phyloP scores from a whole-genome alignment of 371 early-diverging fungal genomes.

The Encephalitozoon cuniculi region DNA sequence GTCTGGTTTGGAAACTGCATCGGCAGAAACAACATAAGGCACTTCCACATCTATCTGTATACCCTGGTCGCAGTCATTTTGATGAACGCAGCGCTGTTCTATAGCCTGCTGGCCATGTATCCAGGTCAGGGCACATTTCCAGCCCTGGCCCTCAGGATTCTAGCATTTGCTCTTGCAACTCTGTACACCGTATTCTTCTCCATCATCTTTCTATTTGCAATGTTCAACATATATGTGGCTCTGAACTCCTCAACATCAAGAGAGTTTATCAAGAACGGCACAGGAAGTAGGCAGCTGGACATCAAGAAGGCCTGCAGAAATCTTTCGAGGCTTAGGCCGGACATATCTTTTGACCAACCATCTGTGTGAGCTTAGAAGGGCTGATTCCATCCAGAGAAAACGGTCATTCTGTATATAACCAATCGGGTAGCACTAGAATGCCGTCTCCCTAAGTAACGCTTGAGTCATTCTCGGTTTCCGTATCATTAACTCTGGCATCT shows the following conservation, averaged over 20 bases:
- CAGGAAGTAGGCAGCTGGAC: not conserved
- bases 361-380: not conserved
- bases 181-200: not conserved
- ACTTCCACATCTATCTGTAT: conserved; percentile 16
- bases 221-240: not conserved
- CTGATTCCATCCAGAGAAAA: not conserved
- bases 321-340: not conserved
- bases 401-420: not conserved
- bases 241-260: not conserved
- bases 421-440: not conserved
- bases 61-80: not conserved
- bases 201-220: not conserved
- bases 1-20: conserved; percentile 57
- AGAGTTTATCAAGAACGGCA: not conserved
- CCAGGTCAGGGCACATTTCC: too few species aligned
- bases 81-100: not conserved
- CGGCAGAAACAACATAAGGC: conserved; percentile 51
- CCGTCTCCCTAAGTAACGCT: not conserved
- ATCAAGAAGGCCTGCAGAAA: not conserved
- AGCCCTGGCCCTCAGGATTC: not conserved
- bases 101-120: not conserved
- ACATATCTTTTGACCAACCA: not conserved
- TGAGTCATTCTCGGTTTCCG: conserved; percentile 10
- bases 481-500: not conserved
- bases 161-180: not conserved